A percentile compares a stretch with the other conserved stretches of the same genome.
These are phyloP conservation scores for Amphibolis antarctica DNA, from an alignment of 106 monocot species.

Conservation along the genomic window DNA sequence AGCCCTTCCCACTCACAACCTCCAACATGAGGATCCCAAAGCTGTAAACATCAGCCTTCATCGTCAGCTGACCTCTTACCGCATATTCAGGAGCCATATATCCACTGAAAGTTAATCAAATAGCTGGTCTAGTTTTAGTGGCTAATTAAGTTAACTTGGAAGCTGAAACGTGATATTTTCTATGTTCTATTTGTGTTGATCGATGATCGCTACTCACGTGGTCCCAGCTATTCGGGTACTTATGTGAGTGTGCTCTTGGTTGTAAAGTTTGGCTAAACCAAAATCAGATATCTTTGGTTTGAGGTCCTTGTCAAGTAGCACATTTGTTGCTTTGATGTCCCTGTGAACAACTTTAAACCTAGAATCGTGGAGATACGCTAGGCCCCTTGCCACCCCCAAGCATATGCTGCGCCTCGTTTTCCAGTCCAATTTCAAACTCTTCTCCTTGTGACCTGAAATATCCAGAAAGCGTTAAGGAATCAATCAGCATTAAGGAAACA, in stretches of 20 bases:
- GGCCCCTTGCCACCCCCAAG: constrained; percentile 21
- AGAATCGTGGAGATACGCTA: constrained; percentile 25
- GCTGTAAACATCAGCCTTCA: constrained; percentile 28
- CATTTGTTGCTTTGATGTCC: too few species aligned
- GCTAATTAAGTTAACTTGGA: too few species aligned
- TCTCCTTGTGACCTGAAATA: constrained; percentile 9
- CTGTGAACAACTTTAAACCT: too few species aligned
- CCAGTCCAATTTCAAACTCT: constrained; percentile 14
- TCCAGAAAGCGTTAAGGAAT: neutral
- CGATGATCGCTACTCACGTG: constrained; percentile 12
- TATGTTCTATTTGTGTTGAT: neutral
- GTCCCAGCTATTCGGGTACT: constrained; percentile 30
- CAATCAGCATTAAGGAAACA: neutral
- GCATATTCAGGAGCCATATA: constrained; percentile 35
- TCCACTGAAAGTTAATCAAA: constrained; percentile 8
- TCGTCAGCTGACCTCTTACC: constrained; percentile 21
- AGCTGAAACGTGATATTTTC: neutral
- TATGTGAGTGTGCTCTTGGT: constrained; percentile 18
- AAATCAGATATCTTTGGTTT: constrained; percentile 34
- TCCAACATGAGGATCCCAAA: constrained; percentile 15
- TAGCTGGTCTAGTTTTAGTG: too few species aligned
- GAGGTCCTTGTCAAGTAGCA: constrained; percentile 27
- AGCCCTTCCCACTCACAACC: constrained; percentile 18
- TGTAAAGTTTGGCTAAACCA: constrained; percentile 25
- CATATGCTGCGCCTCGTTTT: constrained; percentile 22